Evolutionary conservation across 2,329 filamentous ascomycete genomes (phyloP).

Genomic region (Graphiopsis chlorocephala): DNA sequence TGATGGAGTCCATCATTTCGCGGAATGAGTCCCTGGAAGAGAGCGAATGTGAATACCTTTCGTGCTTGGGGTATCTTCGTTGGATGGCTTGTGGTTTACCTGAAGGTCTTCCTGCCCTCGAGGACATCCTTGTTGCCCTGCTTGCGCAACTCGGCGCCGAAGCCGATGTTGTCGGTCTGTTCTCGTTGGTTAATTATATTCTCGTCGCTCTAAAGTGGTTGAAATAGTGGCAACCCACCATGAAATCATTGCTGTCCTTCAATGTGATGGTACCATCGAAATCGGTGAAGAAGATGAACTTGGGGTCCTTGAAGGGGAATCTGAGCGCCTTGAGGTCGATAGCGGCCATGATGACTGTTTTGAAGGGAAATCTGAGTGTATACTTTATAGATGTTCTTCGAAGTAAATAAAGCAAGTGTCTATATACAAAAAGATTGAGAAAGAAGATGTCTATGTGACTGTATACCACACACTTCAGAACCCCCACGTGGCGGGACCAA

Average conservation of each 20-base stretch:
- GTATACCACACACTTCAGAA: background rate
- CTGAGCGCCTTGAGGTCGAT: conserved; percentile 46
- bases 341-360: conserved; percentile 19
- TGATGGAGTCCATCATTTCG: conserved; percentile 88
- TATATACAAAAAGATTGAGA: background rate
- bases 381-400: background rate
- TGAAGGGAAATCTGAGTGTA: background rate
- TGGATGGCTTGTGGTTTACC: conserved; percentile 40
- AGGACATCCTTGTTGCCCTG: conserved; percentile 76
- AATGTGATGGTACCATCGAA: conserved; percentile 95
- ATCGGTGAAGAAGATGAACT: conserved; percentile 98
- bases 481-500: conserved; percentile 15
- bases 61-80: background rate
- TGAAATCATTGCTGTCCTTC: conserved; percentile 66
- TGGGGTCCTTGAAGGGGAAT: conserved; percentile 58
- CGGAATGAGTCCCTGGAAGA: conserved; percentile 73
- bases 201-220: too few species aligned
- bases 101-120: conserved; percentile 67
- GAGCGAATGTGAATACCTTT: background rate
- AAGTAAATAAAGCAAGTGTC: background rate
- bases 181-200: conserved; percentile 55
- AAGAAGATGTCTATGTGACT: background rate
- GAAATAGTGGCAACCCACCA: conserved; percentile 42
- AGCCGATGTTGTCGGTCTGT: conserved; percentile 89
- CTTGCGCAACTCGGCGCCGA: conserved; percentile 67